phyloP scores from a whole-genome alignment of 139 green algal species.

The Gonium pectorale region DNA sequence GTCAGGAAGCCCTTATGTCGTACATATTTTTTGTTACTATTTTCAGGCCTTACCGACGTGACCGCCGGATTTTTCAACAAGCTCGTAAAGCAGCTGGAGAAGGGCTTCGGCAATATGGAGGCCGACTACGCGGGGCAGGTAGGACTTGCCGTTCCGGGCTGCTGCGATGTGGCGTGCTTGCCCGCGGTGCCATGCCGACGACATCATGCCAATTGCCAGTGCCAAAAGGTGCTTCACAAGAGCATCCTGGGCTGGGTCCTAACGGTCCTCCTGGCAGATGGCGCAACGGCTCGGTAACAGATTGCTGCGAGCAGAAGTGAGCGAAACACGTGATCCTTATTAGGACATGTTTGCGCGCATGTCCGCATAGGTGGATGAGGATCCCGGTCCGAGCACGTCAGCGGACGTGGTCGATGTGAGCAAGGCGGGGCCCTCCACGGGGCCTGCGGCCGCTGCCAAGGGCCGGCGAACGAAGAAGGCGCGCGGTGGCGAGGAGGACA shows the following conservation, averaged over 20 bases:
- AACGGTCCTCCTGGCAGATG: too few relatives aligned
- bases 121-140: constrained; percentile 55
- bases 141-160: too few relatives aligned
- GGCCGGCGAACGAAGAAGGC: constrained; percentile 34
- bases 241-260: not conserved
- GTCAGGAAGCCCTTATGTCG: too few relatives aligned
- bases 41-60: constrained; percentile 86
- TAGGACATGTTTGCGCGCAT: too few relatives aligned
- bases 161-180: not conserved
- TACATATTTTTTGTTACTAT: too few relatives aligned
- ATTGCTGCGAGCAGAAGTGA: not conserved
- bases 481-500: constrained; percentile 10
- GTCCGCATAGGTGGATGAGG: constrained; percentile 1
- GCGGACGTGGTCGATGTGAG: not conserved
- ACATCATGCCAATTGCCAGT: not conserved
- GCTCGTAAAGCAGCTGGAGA: constrained; percentile 89
- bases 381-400: not conserved
- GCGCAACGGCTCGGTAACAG: not conserved
- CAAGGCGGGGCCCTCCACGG: not conserved
- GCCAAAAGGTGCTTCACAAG: not conserved
- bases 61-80: constrained; percentile 90
- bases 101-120: constrained; percentile 79
- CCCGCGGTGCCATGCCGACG: not conserved
- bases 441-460: not conserved
- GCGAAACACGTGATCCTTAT: too few relatives aligned